Percentiles rank a stretch among this genome's conserved stretches.
Evolutionary conservation across 2,329 filamentous ascomycete genomes (phyloP).

Genomic region (Hortaea werneckii): DNA sequence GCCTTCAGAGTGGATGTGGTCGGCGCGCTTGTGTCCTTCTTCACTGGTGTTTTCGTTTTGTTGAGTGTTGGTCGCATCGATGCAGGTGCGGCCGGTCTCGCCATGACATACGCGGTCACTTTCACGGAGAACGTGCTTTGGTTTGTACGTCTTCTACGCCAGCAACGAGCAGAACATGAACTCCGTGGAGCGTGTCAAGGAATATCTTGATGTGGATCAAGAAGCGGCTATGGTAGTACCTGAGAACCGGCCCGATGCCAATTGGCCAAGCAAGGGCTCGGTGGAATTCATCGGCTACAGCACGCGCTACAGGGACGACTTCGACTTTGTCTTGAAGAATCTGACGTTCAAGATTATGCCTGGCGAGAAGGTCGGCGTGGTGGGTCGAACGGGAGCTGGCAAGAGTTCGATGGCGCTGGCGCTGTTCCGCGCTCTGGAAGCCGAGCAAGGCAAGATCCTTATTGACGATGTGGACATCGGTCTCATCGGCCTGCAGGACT

Average conservation of each 20-base stretch:
- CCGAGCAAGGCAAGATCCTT: conserved; percentile 77
- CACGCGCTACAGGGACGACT: conserved; percentile 76
- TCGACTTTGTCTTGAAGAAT: conserved; percentile 75
- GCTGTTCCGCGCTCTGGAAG: conserved; percentile 86
- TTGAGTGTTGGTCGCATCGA: conserved; percentile 73
- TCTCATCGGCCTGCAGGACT: conserved; percentile 79
- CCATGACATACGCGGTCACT: conserved; percentile 87
- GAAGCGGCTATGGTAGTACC: conserved; percentile 72
- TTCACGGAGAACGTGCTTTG: conserved; percentile 96
- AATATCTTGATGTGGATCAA: conserved; percentile 93
- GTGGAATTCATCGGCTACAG: conserved; percentile 86
- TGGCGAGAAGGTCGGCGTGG: conserved; percentile 88
- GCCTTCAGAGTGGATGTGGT: conserved; percentile 83
- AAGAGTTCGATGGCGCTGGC: conserved; percentile 93
- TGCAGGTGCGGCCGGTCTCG: conserved; percentile 83
- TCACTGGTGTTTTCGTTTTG: conserved; percentile 84
- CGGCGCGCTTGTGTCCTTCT: conserved; percentile 87
- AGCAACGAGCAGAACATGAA: conserved; percentile 99
- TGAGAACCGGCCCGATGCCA: conserved; percentile 62
- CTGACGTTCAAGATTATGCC: conserved; percentile 79
- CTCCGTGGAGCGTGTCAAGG: conserved; percentile 91
- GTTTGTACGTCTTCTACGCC: conserved; percentile 87
- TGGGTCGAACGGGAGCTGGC: conserved; percentile 87
- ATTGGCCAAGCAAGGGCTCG: conserved; percentile 77
- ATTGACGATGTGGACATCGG: conserved; percentile 90